These are phyloP conservation scores for Fraxinus sp. DNA, from an alignment of 305 asterid genomes.

Conservation along the genomic window DNA sequence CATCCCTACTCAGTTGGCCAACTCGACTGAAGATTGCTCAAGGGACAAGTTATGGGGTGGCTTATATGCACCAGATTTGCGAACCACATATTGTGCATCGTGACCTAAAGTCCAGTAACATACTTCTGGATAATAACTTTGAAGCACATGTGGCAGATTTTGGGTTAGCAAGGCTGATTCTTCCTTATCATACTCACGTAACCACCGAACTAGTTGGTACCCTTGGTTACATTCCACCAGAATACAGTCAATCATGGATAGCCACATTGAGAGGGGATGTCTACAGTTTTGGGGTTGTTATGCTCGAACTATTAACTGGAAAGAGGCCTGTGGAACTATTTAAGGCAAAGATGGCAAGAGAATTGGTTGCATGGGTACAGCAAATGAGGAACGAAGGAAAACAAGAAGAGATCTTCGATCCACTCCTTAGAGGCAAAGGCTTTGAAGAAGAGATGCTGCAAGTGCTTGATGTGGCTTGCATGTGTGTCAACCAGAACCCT, in stretches of 20 bases:
- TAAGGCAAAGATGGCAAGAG: conserved; percentile 76
- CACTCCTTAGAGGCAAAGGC: conserved; percentile 64
- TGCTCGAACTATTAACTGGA: conserved; percentile 86
- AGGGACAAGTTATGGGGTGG: conserved; percentile 83
- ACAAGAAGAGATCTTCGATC: conserved; percentile 74
- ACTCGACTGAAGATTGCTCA: conserved; percentile 65
- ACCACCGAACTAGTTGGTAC: conserved; percentile 97
- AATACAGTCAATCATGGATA: conserved; percentile 93
- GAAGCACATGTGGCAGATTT: conserved; percentile 95
- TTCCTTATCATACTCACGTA: conserved; percentile 86
- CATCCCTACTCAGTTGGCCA: conserved; percentile 81
- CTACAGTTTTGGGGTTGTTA: conserved; percentile 89
- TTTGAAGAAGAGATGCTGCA: conserved; percentile 76
- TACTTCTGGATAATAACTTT: conserved; percentile 76
- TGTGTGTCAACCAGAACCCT: conserved; percentile 82
- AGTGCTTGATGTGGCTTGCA: conserved; percentile 82
- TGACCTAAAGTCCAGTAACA: conserved; percentile 91
- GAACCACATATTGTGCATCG: conserved; percentile 97
- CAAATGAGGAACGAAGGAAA: conserved; percentile 72
- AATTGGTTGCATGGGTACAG: conserved; percentile 78
- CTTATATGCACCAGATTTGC: conserved; percentile 89
- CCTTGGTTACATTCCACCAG: conserved; percentile 95
- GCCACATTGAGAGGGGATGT: conserved; percentile 94
- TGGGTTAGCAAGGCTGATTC: conserved; percentile 83
- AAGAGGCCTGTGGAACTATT: conserved; percentile 85